A percentile compares a stretch with the other conserved stretches of the same genome.
Evolutionary conservation across 2,329 filamentous ascomycete species (phyloP).

Genomic region (Alternaria sp.): DNA sequence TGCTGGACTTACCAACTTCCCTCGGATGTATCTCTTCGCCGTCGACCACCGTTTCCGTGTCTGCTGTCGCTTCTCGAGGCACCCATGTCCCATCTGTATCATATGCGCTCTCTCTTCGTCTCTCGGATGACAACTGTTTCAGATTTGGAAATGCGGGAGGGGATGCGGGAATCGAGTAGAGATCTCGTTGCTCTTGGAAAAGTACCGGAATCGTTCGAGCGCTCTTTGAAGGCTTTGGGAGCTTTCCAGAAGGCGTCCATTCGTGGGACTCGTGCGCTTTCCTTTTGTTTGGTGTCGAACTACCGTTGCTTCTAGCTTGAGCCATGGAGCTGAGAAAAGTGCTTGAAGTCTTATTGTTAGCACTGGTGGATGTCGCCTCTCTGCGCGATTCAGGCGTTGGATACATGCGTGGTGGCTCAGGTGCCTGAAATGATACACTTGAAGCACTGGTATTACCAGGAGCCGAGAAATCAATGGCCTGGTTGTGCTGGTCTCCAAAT

Average conservation of each 20-base stretch:
- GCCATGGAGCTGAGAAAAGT: background rate
- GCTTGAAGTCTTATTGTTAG: background rate
- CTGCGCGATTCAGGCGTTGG: background rate
- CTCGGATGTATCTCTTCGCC: conserved; percentile 9
- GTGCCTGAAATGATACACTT: background rate
- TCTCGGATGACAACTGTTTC: background rate
- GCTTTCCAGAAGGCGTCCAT: conserved; percentile 10
- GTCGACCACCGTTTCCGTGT: conserved; percentile 19
- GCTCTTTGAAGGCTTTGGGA: conserved; percentile 14
- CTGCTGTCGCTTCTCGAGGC: conserved; percentile 15
- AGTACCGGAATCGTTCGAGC: background rate
- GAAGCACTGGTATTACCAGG: background rate
- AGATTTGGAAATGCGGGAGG: background rate
- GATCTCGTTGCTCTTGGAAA: conserved; percentile 5
- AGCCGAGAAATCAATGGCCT: background rate
- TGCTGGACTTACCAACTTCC: conserved; percentile 12
- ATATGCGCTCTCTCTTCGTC: conserved; percentile 1
- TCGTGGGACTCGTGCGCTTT: conserved; percentile 16
- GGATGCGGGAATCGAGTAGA: conserved; percentile 14
- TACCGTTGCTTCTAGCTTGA: background rate
- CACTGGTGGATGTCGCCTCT: background rate
- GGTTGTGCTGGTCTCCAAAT: background rate
- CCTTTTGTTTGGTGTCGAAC: conserved; percentile 17
- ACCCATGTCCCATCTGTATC: conserved; percentile 13
- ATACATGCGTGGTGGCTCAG: conserved; percentile 8